Evolutionary conservation across 768 basidiomycete genomes (phyloP).

Genomic region (Mycena belliarum): DNA sequence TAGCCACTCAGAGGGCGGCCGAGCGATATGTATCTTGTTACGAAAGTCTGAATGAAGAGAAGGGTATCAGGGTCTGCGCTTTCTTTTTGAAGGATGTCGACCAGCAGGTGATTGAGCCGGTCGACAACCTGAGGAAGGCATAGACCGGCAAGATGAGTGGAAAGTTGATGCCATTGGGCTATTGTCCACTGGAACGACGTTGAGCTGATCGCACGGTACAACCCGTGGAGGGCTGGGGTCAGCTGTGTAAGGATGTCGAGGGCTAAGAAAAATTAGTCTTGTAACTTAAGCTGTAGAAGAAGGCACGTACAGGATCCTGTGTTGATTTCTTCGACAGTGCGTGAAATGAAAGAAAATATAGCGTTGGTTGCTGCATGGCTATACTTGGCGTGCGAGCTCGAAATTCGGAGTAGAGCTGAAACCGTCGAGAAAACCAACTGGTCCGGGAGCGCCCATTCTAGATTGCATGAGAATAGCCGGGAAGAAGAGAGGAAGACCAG

Average conservation of each 20-base stretch:
- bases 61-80: constrained; percentile 49
- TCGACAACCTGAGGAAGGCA: constrained; percentile 70
- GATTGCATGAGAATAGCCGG: not conserved
- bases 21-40: constrained; percentile 71
- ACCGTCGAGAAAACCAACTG: constrained; percentile 80
- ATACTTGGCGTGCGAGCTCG: constrained; percentile 52
- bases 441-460: constrained; percentile 87
- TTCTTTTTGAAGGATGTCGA: constrained; percentile 63
- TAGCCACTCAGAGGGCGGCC: constrained; percentile 84
- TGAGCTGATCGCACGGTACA: constrained; percentile 84
- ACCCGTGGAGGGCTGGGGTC: constrained; percentile 81
- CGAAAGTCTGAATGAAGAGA: constrained; percentile 65
- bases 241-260: constrained; percentile 72
- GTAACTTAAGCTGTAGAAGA: not conserved
- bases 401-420: constrained; percentile 71
- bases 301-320: constrained; percentile 51
- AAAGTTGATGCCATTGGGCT: constrained; percentile 61
- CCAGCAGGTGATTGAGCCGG: constrained; percentile 66
- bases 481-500: not conserved
- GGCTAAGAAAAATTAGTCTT: constrained; percentile 41
- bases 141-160: constrained; percentile 55
- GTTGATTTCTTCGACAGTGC: constrained; percentile 57
- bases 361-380: constrained; percentile 53
- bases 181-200: constrained; percentile 75
- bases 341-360: constrained; percentile 60